Conservation (phyloP, 1,284 basidiomycete species). For the Kwoniella shivajii region DNA sequence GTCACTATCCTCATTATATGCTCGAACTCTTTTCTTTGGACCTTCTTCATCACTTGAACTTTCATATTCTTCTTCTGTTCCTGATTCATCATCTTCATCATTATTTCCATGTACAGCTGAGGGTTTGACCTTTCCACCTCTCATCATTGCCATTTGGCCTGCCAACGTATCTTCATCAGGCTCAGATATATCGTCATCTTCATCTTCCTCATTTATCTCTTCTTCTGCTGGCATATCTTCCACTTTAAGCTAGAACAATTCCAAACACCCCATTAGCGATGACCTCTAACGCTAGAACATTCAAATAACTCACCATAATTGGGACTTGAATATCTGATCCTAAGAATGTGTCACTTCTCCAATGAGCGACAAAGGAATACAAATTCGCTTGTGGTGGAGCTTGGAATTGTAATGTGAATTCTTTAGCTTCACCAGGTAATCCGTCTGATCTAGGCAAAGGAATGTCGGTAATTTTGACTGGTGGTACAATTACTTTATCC, state of each 20-base stretch:
- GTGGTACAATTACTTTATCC: slow-evolving; percentile 87
- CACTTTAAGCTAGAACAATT: slow-evolving; percentile 68
- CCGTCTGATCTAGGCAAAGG: slow-evolving; percentile 65
- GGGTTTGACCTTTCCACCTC: slow-evolving; percentile 83
- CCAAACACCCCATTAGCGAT: neutral
- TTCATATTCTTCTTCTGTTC: slow-evolving; percentile 56
- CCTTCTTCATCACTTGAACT: slow-evolving; percentile 54
- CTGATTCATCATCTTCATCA: slow-evolving; percentile 59
- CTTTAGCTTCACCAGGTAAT: slow-evolving; percentile 68
- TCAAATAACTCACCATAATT: slow-evolving; percentile 63
- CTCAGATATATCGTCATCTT: slow-evolving; percentile 90
- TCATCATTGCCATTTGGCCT: slow-evolving; percentile 98
- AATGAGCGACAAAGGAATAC: slow-evolving; percentile 85
- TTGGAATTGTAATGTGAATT: slow-evolving; percentile 91
- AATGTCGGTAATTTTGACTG: slow-evolving; percentile 78
- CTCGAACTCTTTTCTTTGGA: slow-evolving; percentile 26
- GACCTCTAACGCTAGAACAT: neutral
- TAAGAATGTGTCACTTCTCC: slow-evolving; percentile 85
- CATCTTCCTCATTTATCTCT: slow-evolving; percentile 61
- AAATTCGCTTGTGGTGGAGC: slow-evolving; percentile 81
- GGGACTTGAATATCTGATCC: slow-evolving; percentile 76
- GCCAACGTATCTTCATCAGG: slow-evolving; percentile 93
- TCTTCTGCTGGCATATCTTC: slow-evolving; percentile 67
- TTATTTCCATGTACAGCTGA: slow-evolving; percentile 50
- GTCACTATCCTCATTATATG: slow-evolving; percentile 42